Evolutionary conservation across 1,139 yeast species (phyloP).

Genomic region (Candida tunisiensis): DNA sequence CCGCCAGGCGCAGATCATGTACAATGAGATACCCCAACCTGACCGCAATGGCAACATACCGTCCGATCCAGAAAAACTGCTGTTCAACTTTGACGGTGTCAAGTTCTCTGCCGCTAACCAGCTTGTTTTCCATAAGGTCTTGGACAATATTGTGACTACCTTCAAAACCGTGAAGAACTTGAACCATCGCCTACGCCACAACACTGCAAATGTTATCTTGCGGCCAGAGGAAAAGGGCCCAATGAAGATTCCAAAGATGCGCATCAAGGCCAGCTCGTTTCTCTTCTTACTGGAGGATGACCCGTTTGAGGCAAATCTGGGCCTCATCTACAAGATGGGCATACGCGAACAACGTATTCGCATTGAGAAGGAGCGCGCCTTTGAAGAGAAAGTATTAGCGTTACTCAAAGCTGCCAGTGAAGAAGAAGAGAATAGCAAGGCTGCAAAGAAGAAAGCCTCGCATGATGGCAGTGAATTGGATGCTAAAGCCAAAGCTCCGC

Average conservation of each 20-base stretch:
- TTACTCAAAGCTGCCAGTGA: conserved; percentile 7
- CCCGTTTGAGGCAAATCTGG: conserved; percentile 68
- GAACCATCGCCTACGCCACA: conserved; percentile 29
- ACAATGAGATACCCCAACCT: too few species aligned
- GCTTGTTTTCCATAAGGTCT: conserved; percentile 44
- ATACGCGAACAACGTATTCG: conserved; percentile 52
- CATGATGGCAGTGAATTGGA: too few species aligned
- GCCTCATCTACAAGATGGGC: conserved; percentile 66
- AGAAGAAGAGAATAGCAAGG: conserved; percentile 3
- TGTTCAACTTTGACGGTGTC: conserved; percentile 16
- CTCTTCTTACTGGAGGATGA: conserved; percentile 54
- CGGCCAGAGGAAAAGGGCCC: conserved; percentile 19
- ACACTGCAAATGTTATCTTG: conserved; percentile 22
- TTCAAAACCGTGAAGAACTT: conserved; percentile 45
- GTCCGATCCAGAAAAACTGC: conserved; percentile 7
- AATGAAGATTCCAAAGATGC: conserved; percentile 33
- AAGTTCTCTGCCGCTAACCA: conserved; percentile 38
- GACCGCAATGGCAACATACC: too few species aligned
- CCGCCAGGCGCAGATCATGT: too few species aligned
- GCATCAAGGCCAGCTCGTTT: conserved; percentile 31
- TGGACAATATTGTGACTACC: conserved; percentile 48
- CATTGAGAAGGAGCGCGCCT: conserved; percentile 35
- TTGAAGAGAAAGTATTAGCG: conserved; percentile 26
- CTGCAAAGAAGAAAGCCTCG: too few species aligned
- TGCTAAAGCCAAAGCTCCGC: too few species aligned